Evolutionary conservation across 148 eudicot genomes (phyloP), one percentile per base, ranked within the genome.

Genomic region (Chenopodium berlandieri): DNA sequence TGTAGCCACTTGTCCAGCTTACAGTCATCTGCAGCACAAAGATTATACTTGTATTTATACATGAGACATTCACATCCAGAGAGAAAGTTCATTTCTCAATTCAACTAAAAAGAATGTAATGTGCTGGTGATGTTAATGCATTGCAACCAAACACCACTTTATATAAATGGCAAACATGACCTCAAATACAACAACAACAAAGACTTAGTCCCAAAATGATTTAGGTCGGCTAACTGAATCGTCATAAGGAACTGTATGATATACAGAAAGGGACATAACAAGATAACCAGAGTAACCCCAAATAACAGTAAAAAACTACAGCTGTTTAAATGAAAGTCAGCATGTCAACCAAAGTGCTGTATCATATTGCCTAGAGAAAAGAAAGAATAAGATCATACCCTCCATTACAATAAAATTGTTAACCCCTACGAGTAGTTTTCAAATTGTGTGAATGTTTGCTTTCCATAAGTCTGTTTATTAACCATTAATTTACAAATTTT

Each of bases 1-100:
- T 86, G 71, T 94, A 94, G 62, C 98, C 98, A 88, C 98, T 94
- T 22, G 98, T 94, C 98, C 98, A 94, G 1, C 97, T 92, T 73
- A 94, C 90, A 50, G 98, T 92, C 92, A 92, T 92, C 98, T 94
- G 88, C 48, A 63, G 73, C 66, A 47, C 23, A 0, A 47, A 10
- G 12, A 63, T 23, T 73, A 34, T 34, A 31, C 2, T 31, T 31
- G 60, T 27, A 37, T 32, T 6, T 19, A 7, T 22, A 58, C 30
- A 50, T 22, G 80, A 34, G 25, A 50, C 70, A 63, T 80, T 37
- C 23, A 77, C 14, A 48, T 66, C 54, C 60, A 65, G 27, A 47
- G 23, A 60, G n/a, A 71, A 73, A 31, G 71, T 11, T 52, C 27
- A 68, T 7, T 50, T 46, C 25, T 48, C 34, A 82, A 46, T 25